phyloP scores from a whole-genome alignment of 2,329 filamentous ascomycete species.

The Myriosclerotinia curreyana region DNA sequence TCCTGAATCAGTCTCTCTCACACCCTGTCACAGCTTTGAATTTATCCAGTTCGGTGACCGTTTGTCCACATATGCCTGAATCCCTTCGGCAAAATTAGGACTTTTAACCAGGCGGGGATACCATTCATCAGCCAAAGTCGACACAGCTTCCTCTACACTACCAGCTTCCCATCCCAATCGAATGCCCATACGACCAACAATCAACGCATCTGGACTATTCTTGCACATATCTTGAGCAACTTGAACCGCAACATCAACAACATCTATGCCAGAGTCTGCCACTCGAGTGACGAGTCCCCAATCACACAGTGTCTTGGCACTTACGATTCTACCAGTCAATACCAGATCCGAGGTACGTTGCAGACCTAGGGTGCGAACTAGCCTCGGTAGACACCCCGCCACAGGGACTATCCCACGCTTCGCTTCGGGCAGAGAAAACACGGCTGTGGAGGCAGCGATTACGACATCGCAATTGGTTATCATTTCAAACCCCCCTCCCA shows the following conservation, averaged over 20 bases:
- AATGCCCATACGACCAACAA: slow-evolving; percentile 28
- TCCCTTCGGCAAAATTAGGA: slow-evolving; percentile 70
- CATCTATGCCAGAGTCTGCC: slow-evolving; percentile 45
- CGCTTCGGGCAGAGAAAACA: slow-evolving; percentile 68
- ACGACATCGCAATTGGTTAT: slow-evolving; percentile 67
- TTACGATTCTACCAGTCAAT: slow-evolving; percentile 57
- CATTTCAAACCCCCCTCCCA: slow-evolving; percentile 75
- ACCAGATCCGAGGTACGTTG: slow-evolving; percentile 69
- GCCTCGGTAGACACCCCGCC: slow-evolving; percentile 65
- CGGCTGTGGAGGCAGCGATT: slow-evolving; percentile 54
- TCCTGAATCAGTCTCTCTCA: not conserved
- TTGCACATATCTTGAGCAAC: slow-evolving; percentile 30
- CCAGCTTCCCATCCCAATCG: slow-evolving; percentile 28
- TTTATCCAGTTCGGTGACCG: slow-evolving; percentile 62
- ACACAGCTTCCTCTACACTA: slow-evolving; percentile 29
- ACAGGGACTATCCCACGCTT: slow-evolving; percentile 66
- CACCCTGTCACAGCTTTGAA: slow-evolving; percentile 47
- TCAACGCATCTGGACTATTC: slow-evolving; percentile 31
- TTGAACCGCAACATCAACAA: slow-evolving; percentile 55
- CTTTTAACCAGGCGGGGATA: slow-evolving; percentile 57
- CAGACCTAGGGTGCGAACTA: slow-evolving; percentile 61
- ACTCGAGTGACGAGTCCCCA: slow-evolving; percentile 69
- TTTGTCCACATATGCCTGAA: slow-evolving; percentile 72
- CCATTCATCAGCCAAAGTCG: slow-evolving; percentile 51
- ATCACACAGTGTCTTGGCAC: slow-evolving; percentile 53